Evolutionary conservation across 2,329 filamentous ascomycete genomes (phyloP), one percentile per base, ranked within the genome.

Genomic region (Scedosporium apiospermum): DNA sequence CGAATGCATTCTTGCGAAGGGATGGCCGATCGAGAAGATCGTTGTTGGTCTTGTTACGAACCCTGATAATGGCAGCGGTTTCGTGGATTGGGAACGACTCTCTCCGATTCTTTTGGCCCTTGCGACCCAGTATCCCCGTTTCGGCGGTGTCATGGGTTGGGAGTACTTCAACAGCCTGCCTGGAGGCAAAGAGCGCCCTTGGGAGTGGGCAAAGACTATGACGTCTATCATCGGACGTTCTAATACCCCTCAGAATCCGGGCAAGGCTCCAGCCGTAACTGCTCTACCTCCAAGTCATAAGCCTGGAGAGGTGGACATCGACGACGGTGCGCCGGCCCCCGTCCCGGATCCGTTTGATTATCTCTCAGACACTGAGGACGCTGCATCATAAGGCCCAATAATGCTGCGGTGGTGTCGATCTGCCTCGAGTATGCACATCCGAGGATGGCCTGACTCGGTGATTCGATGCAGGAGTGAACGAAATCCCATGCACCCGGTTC

Each of bases 91-190:
- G 63, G 76, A 82, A 42, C 80, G 80, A 64, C 70, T 83, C 44
- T 74, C 74, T 1, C 65, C 69, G 6, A 78, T 81, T 0, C 70
- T 84, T 2, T 67, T 69, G 12, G 69, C 75, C 2, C 68, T 85
- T 27, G 69, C 73, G n/a, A 69, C 67, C 2, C 71, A 76, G 61
- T 90, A 90, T 68, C 82, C 83, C 1, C 77, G 77, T 1, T 95
- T 96, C 72, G 93, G 92, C 0, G 93, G 93, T 0, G 86, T 97
- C 6, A 95, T 95, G 87, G 91, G 91, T 2, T 97, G 93, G 93
- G 93, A 97, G 76, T 96, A 95, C 72, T 96, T 93, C 76, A 96
- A 96, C 76, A 85, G 88, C 62, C 72, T 86, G 63, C 89, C 90
- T 0, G 88, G 87, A 1, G 87, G 83, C 26, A 71, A 71, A 2